Evolutionary conservation across 2,329 filamentous ascomycete genomes (phyloP).

Genomic region (Penicillium sp.): DNA sequence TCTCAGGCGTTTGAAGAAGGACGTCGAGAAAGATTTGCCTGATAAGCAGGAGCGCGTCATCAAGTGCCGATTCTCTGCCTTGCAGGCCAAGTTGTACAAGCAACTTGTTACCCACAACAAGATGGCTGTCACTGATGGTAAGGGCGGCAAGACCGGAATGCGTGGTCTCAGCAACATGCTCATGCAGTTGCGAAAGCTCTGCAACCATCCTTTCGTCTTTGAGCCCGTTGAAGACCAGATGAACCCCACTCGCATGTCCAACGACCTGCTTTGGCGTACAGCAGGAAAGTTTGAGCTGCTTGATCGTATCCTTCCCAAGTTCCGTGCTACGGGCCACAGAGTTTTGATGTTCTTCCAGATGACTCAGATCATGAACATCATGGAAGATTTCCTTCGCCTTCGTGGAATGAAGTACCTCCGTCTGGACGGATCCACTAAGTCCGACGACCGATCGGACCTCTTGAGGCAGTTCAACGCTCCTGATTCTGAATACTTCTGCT

Average conservation of each 20-base stretch:
- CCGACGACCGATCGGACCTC: slow-evolving; percentile 91
- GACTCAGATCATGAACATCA: slow-evolving; percentile 99
- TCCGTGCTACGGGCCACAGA: slow-evolving; percentile 84
- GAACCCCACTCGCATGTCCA: slow-evolving; percentile 84
- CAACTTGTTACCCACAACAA: slow-evolving; percentile 96
- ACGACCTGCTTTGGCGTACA: slow-evolving; percentile 92
- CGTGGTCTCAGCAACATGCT: slow-evolving; percentile 99
- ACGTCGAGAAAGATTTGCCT: slow-evolving; percentile 97
- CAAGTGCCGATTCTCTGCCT: slow-evolving; percentile 96
- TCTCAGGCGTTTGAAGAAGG: slow-evolving; percentile 96
- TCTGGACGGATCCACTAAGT: slow-evolving; percentile 94
- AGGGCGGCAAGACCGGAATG: slow-evolving; percentile 90
- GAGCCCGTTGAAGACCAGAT: slow-evolving; percentile 97
- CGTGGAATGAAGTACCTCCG: slow-evolving; percentile 82
- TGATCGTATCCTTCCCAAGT: slow-evolving; percentile 90
- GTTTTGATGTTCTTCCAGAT: slow-evolving; percentile 99
- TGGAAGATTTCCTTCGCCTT: slow-evolving; percentile 94
- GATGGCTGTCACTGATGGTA: slow-evolving; percentile 89
- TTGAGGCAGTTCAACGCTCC: slow-evolving; percentile 86
- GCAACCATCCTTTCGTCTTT: slow-evolving; percentile 98
- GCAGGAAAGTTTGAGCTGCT: slow-evolving; percentile 96
- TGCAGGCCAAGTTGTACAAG: slow-evolving; percentile 93
- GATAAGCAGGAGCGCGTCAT: slow-evolving; percentile 99
- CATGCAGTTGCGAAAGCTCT: slow-evolving; percentile 97
- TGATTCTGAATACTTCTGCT: slow-evolving; percentile 91